These are phyloP conservation scores for Didymella arachidicola DNA, from an alignment of 2,329 filamentous ascomycete species.

Conservation along the genomic window DNA sequence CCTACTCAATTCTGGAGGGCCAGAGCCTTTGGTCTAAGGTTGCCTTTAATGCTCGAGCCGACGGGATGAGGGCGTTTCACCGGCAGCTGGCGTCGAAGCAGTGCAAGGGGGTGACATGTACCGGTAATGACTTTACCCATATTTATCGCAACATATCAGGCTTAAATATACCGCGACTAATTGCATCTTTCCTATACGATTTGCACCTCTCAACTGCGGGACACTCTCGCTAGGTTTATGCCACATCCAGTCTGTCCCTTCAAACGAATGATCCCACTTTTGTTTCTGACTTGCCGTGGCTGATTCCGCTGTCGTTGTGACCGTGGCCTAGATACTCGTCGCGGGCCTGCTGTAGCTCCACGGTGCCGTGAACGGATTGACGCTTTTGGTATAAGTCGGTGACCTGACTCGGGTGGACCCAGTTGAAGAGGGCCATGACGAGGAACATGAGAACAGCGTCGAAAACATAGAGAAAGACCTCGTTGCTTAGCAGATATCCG, in stretches of 20 bases:
- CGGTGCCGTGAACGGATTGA: not conserved
- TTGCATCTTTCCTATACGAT: not conserved
- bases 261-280: not conserved
- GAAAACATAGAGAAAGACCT: constrained; percentile 57
- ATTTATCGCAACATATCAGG: not conserved
- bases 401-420: constrained; percentile 48
- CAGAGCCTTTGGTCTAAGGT: not conserved
- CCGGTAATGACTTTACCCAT: not conserved
- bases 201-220: not conserved
- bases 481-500: constrained; percentile 55
- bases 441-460: constrained; percentile 55
- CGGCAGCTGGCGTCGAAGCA: not conserved
- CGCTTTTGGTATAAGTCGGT: constrained; percentile 27
- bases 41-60: not conserved
- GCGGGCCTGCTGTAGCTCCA: constrained; percentile 19
- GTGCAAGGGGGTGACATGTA: not conserved
- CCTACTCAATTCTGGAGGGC: not conserved
- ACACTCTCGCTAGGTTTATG: not conserved
- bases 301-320: not conserved
- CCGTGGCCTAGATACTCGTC: not conserved
- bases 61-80: not conserved
- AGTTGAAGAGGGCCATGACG: constrained; percentile 53
- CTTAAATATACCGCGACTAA: not conserved
- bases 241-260: not conserved
- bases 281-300: not conserved